These are phyloP conservation scores for Lyophyllum atratum DNA, from an alignment of 768 basidiomycete species.

Conservation along the genomic window DNA sequence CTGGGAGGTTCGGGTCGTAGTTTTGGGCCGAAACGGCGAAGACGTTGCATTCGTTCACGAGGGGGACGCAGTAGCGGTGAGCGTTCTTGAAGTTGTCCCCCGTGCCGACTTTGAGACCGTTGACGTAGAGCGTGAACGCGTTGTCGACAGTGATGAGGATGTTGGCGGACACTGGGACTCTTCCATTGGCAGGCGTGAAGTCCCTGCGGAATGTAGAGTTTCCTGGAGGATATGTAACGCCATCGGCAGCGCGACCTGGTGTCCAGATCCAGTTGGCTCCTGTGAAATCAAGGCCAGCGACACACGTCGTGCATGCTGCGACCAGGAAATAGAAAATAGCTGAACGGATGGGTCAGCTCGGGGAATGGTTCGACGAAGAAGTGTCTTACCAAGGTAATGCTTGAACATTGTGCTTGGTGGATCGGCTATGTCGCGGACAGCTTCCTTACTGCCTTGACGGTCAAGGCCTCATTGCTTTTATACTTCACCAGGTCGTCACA, in stretches of 20 bases:
- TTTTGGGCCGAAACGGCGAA: conserved; percentile 30
- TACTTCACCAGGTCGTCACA: not conserved
- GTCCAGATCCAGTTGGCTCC: conserved; percentile 35
- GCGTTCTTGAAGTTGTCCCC: conserved; percentile 19
- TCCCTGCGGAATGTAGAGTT: conserved; percentile 31
- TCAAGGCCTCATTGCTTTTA: not conserved
- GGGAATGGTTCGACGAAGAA: not conserved
- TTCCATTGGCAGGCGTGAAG: conserved; percentile 24
- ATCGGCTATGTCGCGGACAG: not conserved
- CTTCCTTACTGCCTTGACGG: not conserved
- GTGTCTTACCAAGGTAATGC: not conserved
- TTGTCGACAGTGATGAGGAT: conserved; percentile 33
- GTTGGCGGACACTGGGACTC: conserved; percentile 28
- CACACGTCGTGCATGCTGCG: conserved; percentile 9
- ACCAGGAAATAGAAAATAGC: conserved; percentile 5
- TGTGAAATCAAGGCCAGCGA: conserved; percentile 10
- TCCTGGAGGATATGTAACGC: conserved; percentile 20
- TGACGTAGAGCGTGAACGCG: conserved; percentile 31
- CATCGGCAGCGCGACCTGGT: conserved; percentile 15
- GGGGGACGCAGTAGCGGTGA: conserved; percentile 29
- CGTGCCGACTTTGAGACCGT: conserved; percentile 26
- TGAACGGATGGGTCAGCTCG: not conserved
- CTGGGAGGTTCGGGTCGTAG: conserved; percentile 5
- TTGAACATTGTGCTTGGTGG: not conserved
- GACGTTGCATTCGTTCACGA: conserved; percentile 28